phyloP scores from a whole-genome alignment of 805 yeast genomes.

The Sungouiozyma intestinalis region DNA sequence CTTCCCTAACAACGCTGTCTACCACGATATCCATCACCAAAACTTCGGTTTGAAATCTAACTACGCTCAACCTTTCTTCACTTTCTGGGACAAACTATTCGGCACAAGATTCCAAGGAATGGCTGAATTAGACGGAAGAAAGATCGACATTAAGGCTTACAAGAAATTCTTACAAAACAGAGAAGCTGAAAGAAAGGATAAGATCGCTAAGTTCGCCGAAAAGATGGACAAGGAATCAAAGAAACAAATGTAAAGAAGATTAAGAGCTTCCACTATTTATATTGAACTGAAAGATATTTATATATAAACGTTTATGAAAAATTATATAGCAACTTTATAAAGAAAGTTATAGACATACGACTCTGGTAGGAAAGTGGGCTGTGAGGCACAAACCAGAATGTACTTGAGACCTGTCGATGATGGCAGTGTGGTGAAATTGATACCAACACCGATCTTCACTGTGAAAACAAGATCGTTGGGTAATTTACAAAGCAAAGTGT shows the following conservation, averaged over 20 bases:
- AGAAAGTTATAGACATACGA: background rate
- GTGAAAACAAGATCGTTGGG: background rate
- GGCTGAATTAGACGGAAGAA: constrained; percentile 39
- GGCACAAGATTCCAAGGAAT: constrained; percentile 58
- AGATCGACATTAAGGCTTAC: constrained; percentile 50
- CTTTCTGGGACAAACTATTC: constrained; percentile 75
- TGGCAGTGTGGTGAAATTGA: background rate
- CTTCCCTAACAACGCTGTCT: constrained; percentile 91
- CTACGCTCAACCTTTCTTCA: constrained; percentile 92
- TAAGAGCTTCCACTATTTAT: too few species aligned
- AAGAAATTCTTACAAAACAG: constrained; percentile 42
- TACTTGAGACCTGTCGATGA: background rate
- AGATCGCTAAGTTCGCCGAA: constrained; percentile 6
- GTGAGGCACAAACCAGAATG: background rate
- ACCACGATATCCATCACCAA: constrained; percentile 97
- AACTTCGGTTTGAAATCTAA: constrained; percentile 88
- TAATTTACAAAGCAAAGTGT: constrained; percentile 42
- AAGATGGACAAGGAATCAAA: constrained; percentile 4
- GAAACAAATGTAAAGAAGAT: background rate
- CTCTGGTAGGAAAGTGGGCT: too few species aligned
- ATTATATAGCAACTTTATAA: background rate
- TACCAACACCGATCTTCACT: background rate
- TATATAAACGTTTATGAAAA: background rate
- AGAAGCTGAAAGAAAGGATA: constrained; percentile 22
- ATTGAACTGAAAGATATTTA: too few species aligned